These are phyloP conservation scores for Diplodia mutila DNA, from an alignment of 2,329 filamentous ascomycete species.

Conservation along the genomic window DNA sequence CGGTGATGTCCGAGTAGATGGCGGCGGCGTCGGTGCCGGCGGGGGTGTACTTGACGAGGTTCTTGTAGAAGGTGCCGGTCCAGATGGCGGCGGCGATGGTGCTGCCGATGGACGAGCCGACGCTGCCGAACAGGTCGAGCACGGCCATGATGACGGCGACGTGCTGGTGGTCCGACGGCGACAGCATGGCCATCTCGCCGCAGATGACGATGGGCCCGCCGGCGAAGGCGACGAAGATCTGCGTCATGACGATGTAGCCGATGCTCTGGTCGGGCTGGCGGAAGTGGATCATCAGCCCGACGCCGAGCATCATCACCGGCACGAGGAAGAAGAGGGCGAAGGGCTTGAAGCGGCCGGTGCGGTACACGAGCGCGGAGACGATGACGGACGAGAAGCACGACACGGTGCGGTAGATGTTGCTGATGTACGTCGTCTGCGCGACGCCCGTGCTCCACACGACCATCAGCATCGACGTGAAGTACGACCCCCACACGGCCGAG, in stretches of 20 bases:
- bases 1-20: slow-evolving; percentile 57
- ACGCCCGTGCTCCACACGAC: slow-evolving; percentile 34
- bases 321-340: slow-evolving; percentile 27
- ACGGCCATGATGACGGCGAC: slow-evolving; percentile 65
- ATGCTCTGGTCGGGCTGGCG: slow-evolving; percentile 34
- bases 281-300: slow-evolving; percentile 39
- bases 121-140: slow-evolving; percentile 60
- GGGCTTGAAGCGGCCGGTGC: slow-evolving; percentile 30
- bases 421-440: slow-evolving; percentile 33
- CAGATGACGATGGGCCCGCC: slow-evolving; percentile 36
- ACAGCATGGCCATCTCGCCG: slow-evolving; percentile 23
- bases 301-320: slow-evolving; percentile 37
- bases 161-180: slow-evolving; percentile 54
- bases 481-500: slow-evolving; percentile 33
- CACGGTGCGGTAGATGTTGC: slow-evolving; percentile 35
- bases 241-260: slow-evolving; percentile 40
- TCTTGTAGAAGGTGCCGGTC: slow-evolving; percentile 59
- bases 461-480: slow-evolving; percentile 40
- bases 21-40: slow-evolving; percentile 42
- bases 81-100: slow-evolving; percentile 66
- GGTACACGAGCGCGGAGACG: slow-evolving; percentile 22
- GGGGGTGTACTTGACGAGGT: slow-evolving; percentile 53
- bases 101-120: slow-evolving; percentile 48
- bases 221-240: slow-evolving; percentile 38
- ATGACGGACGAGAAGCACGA: slow-evolving; percentile 35